Conservation (phyloP, 2,329 filamentous ascomycete genomes). For the Apiospora koreana region DNA sequence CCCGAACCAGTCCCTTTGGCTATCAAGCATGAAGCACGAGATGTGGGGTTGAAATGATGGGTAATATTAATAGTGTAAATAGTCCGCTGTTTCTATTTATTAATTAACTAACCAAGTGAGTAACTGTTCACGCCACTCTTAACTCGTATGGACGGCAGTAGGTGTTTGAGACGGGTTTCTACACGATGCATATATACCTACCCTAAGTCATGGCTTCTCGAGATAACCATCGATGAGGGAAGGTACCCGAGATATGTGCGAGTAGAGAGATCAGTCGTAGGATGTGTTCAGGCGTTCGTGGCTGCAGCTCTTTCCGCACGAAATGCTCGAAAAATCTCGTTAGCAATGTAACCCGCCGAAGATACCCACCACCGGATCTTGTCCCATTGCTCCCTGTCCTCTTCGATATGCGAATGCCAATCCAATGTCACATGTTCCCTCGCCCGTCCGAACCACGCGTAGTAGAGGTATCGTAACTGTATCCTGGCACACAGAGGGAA, state of each 20-base stretch:
- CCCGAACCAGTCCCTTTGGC: neutral
- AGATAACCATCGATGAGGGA: neutral
- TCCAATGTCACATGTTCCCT: neutral
- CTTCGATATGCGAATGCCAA: neutral
- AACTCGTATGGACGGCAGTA: neutral
- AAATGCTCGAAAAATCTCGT: neutral
- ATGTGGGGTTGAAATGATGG: neutral
- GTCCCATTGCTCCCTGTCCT: neutral
- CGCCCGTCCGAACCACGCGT: neutral
- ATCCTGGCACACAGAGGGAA: neutral
- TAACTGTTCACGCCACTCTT: neutral
- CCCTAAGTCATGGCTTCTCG: neutral
- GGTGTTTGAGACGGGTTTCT: neutral
- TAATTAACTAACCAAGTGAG: neutral
- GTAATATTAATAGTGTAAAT: neutral
- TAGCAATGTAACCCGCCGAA: neutral
- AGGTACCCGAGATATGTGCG: no score
- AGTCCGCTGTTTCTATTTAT: neutral
- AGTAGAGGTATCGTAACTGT: neutral
- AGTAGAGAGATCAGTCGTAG: neutral
- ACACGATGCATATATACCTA: neutral
- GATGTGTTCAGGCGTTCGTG: neutral
- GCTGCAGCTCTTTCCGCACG: neutral
- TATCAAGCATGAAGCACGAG: neutral
- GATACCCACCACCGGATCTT: neutral